Percentiles rank a stretch among this genome's conserved stretches.
These are phyloP conservation scores for Gentiana dahurica DNA, from an alignment of 257 asterid genomes.

Conservation along the genomic window DNA sequence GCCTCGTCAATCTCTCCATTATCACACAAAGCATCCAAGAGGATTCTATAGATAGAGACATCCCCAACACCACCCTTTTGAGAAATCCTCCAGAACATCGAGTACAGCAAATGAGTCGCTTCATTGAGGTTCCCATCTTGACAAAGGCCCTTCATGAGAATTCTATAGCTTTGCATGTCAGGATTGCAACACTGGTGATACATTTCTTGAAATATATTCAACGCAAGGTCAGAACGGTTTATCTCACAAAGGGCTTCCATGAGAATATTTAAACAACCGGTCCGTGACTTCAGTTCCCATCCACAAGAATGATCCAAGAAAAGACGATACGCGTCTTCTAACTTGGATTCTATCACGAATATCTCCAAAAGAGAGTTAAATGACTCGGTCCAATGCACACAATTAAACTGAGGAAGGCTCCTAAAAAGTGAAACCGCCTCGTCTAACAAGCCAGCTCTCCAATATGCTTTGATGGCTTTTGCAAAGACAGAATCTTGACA, in stretches of 20 bases:
- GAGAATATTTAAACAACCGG: slow-evolving; percentile 49
- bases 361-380: slow-evolving; percentile 66
- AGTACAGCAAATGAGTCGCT: slow-evolving; percentile 71
- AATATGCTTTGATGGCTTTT: slow-evolving; percentile 44
- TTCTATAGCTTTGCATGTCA: slow-evolving; percentile 54
- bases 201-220: slow-evolving; percentile 77
- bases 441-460: slow-evolving; percentile 40
- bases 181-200: slow-evolving; percentile 59
- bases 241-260: slow-evolving; percentile 55
- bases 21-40: slow-evolving; percentile 73
- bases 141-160: slow-evolving; percentile 84
- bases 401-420: slow-evolving; percentile 65
- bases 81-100: slow-evolving; percentile 84
- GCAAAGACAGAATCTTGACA: slow-evolving; percentile 64
- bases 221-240: slow-evolving; percentile 67
- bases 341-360: slow-evolving; percentile 52
- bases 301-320: slow-evolving; percentile 55
- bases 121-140: slow-evolving; percentile 53
- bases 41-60: slow-evolving; percentile 52
- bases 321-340: slow-evolving; percentile 42
- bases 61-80: slow-evolving; percentile 75
- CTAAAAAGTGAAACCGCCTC: slow-evolving; percentile 69
- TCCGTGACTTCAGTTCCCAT: slow-evolving; percentile 78
- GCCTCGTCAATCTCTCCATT: slow-evolving; percentile 65
- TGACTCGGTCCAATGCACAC: slow-evolving; percentile 65